Percentiles rank a stretch among this genome's conserved stretches.
These are phyloP conservation scores for Casuarina cunninghamiana DNA, from an alignment of 306 rosid species.

Conservation along the genomic window DNA sequence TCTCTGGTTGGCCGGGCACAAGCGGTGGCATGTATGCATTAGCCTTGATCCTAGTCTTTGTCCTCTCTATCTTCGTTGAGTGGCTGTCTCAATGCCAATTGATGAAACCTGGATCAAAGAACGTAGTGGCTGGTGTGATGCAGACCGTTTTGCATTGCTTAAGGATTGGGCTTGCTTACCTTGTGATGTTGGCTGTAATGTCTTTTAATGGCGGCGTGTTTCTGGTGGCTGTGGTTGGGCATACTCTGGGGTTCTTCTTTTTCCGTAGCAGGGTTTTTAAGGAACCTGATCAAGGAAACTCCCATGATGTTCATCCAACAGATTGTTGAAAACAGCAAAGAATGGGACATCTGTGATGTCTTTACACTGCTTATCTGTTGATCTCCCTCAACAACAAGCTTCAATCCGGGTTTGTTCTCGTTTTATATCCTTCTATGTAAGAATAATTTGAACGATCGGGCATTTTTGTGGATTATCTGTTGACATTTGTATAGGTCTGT, in stretches of 20 bases:
- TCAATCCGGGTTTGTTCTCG: too few relatives aligned
- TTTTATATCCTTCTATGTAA: too few relatives aligned
- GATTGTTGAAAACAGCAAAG: conserved; percentile 26
- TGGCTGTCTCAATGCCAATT: conserved; percentile 50
- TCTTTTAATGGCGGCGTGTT: conserved; percentile 81
- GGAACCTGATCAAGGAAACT: conserved; percentile 15
- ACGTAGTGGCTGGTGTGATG: conserved; percentile 37
- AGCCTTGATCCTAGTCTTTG: conserved; percentile 53
- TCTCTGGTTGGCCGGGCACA: conserved; percentile 63
- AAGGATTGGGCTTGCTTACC: conserved; percentile 55
- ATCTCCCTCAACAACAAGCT: too few relatives aligned
- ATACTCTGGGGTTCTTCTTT: conserved; percentile 60
- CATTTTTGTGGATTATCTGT: too few relatives aligned
- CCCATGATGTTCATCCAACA: conserved; percentile 53
- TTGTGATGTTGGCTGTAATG: conserved; percentile 89
- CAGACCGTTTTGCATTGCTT: conserved; percentile 56
- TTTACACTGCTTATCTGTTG: too few relatives aligned
- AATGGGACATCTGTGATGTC: too few relatives aligned
- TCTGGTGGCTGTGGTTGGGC: conserved; percentile 67
- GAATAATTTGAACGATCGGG: too few relatives aligned
- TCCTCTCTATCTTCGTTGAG: conserved; percentile 51
- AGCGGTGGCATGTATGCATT: conserved; percentile 54
- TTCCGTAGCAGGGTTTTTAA: conserved; percentile 49
- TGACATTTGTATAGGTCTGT: too few relatives aligned
- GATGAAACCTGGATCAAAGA: conserved; percentile 39